phyloP scores from a whole-genome alignment of 768 basidiomycete genomes.

The Lactarius evosmus region DNA sequence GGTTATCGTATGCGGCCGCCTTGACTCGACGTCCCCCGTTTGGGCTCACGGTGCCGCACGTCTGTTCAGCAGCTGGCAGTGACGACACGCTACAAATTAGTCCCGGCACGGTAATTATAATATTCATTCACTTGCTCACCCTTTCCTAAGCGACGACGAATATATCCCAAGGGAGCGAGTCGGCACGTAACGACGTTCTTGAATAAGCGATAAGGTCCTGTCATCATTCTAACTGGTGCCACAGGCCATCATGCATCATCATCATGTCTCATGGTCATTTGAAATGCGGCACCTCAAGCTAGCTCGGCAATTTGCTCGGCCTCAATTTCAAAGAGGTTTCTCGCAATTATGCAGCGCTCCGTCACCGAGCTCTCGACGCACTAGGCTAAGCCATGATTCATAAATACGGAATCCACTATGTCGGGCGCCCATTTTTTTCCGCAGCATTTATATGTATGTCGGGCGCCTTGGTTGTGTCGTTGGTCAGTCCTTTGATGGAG shows the following conservation, averaged over 20 bases:
- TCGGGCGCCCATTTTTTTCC: too few relatives aligned
- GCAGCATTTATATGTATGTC: neutral
- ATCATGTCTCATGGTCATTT: neutral
- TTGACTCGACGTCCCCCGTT: slow-evolving; percentile 4
- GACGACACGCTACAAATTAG: neutral
- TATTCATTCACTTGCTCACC: neutral
- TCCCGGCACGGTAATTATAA: neutral
- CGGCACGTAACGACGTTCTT: neutral
- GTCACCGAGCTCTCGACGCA: neutral
- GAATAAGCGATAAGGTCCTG: neutral
- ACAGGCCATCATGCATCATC: neutral
- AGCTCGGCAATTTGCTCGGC: neutral
- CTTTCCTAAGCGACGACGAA: neutral
- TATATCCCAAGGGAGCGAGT: neutral
- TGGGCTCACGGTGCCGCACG: neutral
- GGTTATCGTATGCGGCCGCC: neutral
- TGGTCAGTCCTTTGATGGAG: neutral
- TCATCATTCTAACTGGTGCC: neutral
- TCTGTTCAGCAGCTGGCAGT: slow-evolving; percentile 1
- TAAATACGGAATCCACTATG: too few relatives aligned
- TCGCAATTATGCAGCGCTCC: neutral
- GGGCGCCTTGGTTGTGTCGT: neutral
- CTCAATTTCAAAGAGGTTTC: neutral
- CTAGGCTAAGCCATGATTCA: neutral
- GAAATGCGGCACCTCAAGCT: neutral